These are phyloP conservation scores for Pythium brassicae DNA, from an alignment of 352 stramenopile genomes.

Conservation along the genomic window DNA sequence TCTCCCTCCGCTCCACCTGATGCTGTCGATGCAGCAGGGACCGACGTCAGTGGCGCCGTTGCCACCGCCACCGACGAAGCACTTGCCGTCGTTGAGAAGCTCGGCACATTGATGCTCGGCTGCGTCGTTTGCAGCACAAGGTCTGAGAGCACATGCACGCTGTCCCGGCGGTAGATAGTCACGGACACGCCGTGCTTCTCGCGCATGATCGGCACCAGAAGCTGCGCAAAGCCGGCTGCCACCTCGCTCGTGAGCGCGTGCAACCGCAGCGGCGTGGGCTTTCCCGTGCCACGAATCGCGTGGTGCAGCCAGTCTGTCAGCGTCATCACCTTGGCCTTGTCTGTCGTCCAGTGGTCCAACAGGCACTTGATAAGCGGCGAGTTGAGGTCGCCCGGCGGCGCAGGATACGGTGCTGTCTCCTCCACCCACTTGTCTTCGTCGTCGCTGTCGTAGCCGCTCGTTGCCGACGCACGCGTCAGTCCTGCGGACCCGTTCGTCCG, in stretches of 20 bases:
- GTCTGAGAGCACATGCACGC: constrained; percentile 53
- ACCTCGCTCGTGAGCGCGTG: constrained; percentile 48
- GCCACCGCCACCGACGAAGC: neutral
- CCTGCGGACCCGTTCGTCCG: neutral
- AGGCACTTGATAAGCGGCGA: constrained; percentile 62
- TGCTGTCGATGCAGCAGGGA: constrained; percentile 7
- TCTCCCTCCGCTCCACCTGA: constrained; percentile 11
- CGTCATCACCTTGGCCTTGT: constrained; percentile 52
- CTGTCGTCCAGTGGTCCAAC: constrained; percentile 60
- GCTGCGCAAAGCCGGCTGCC: constrained; percentile 51
- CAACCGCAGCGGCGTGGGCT: constrained; percentile 34
- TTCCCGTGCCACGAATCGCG: constrained; percentile 45
- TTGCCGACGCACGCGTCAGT: neutral
- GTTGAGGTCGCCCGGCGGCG: constrained; percentile 57
- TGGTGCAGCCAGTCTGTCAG: constrained; percentile 65
- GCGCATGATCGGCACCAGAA: constrained; percentile 65
- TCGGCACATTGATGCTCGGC: constrained; percentile 23
- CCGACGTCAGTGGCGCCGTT: neutral
- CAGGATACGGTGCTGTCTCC: constrained; percentile 45
- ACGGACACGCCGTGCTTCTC: constrained; percentile 61
- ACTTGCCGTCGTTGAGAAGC: constrained; percentile 17
- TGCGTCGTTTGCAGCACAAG: constrained; percentile 31
- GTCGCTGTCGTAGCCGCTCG: constrained; percentile 17
- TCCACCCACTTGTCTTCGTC: constrained; percentile 48
- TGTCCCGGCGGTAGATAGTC: constrained; percentile 53